Evolutionary conservation across 768 basidiomycete species (phyloP).

Genomic region (Saitozyma sp.): DNA sequence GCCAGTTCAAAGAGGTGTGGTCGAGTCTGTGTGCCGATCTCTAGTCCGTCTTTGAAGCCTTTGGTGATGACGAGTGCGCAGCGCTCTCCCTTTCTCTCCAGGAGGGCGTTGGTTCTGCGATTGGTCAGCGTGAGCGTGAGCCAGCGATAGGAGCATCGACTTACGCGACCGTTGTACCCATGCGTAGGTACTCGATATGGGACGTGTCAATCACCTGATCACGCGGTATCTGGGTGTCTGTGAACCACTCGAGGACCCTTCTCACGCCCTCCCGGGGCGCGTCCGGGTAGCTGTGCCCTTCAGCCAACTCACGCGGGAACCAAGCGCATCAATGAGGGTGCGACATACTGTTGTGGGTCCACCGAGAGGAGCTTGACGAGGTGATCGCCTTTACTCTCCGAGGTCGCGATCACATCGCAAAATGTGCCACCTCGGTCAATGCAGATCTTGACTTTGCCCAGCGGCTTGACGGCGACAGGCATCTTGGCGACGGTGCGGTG

Average conservation of each 20-base stretch:
- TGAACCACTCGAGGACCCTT: constrained; percentile 27
- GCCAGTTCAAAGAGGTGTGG: constrained; percentile 91
- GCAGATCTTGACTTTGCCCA: too few relatives aligned
- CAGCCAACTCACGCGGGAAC: neutral
- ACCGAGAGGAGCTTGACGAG: too few relatives aligned
- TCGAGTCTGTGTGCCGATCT: constrained; percentile 83
- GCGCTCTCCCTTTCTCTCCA: constrained; percentile 37
- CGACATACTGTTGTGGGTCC: too few relatives aligned
- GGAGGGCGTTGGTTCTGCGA: constrained; percentile 29
- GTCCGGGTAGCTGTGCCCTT: constrained; percentile 5
- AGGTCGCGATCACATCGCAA: too few relatives aligned
- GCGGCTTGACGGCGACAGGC: too few relatives aligned
- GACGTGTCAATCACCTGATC: constrained; percentile 1
- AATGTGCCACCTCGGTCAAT: too few relatives aligned
- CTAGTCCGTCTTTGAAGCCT: constrained; percentile 8
- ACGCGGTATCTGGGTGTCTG: constrained; percentile 13
- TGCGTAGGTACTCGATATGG: constrained; percentile 31
- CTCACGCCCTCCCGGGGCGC: constrained; percentile 23
- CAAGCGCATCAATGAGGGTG: too few relatives aligned
- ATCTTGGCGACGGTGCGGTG: too few relatives aligned
- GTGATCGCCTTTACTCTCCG: too few relatives aligned
- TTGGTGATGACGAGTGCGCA: constrained; percentile 25
- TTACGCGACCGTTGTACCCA: constrained; percentile 38
- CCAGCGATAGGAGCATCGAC: neutral
- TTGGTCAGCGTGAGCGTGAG: neutral